phyloP scores from a whole-genome alignment of 257 asterid species.

The Solanum peruvianum region DNA sequence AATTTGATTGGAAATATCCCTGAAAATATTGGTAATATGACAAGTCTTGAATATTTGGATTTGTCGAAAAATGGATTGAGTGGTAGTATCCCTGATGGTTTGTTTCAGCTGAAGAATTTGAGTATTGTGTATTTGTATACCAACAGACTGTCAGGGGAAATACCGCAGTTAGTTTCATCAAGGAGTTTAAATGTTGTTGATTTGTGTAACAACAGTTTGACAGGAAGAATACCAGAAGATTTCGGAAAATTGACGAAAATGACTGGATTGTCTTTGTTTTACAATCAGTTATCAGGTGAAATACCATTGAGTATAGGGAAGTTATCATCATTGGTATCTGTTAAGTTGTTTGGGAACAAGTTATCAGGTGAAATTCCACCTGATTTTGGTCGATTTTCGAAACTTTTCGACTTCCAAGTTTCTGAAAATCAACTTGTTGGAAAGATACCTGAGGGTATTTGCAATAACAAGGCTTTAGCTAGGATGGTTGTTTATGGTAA shows the following conservation, averaged over 20 bases:
- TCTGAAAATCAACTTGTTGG: conserved; percentile 46
- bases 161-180: conserved; percentile 41
- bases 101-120: conserved; percentile 50
- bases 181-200: conserved; percentile 38
- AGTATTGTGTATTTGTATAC: conserved; percentile 14
- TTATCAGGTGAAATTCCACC: conserved; percentile 71
- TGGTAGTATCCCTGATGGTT: conserved; percentile 44
- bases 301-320: conserved; percentile 49
- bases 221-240: conserved; percentile 55
- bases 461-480: conserved; percentile 30
- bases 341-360: conserved; percentile 34
- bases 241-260: conserved; percentile 49
- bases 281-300: conserved; percentile 55
- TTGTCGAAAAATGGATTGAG: conserved; percentile 37
- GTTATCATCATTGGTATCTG: conserved; percentile 29
- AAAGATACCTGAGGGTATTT: conserved; percentile 37
- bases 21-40: conserved; percentile 37
- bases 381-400: conserved; percentile 61
- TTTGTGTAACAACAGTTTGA: conserved; percentile 40
- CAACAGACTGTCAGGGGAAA: conserved; percentile 47
- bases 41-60: conserved; percentile 46
- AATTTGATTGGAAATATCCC: conserved; percentile 67
- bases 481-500: conserved; percentile 38
- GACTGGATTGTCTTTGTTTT: conserved; percentile 37
- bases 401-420: conserved; percentile 33